Evolutionary conservation across 2,329 filamentous ascomycete species (phyloP).

Genomic region (Curvularia sp.): DNA sequence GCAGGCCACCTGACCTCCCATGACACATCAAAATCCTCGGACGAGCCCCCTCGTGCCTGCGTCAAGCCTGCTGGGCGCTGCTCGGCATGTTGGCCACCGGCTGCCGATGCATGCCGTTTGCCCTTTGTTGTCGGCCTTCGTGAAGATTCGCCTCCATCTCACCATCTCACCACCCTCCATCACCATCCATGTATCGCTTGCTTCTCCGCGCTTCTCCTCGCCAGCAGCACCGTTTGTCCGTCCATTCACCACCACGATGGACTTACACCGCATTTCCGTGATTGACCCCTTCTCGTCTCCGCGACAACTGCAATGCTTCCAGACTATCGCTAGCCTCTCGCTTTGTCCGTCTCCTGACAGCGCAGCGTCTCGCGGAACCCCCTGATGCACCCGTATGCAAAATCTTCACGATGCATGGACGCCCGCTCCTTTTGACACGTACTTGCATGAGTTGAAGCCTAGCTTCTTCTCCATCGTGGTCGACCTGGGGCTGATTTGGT

Average conservation of each 20-base stretch:
- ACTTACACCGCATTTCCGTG: neutral
- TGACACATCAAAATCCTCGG: conserved; percentile 44
- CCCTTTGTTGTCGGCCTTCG: conserved; percentile 14
- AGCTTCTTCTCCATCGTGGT: conserved; percentile 29
- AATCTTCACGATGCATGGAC: conserved; percentile 30
- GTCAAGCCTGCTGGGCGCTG: conserved; percentile 21
- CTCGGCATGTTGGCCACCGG: conserved; percentile 16
- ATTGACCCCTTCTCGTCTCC: neutral
- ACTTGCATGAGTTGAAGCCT: conserved; percentile 31
- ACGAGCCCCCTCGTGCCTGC: conserved; percentile 36
- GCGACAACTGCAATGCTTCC: neutral
- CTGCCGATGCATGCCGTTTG: conserved; percentile 26
- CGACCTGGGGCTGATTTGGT: conserved; percentile 29
- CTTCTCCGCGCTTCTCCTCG: conserved; percentile 27
- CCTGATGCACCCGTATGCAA: conserved; percentile 26
- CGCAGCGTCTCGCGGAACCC: conserved; percentile 9
- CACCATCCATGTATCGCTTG: neutral
- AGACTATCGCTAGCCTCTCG: neutral
- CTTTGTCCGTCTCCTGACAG: neutral
- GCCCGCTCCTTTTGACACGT: conserved; percentile 27
- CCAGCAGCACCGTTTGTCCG: neutral
- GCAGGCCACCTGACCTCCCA: conserved; percentile 19
- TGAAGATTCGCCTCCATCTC: conserved; percentile 21
- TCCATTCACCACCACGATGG: neutral
- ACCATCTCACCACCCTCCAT: conserved; percentile 25